Percentiles rank a stretch among this genome's conserved stretches.
These are phyloP conservation scores for Podila clonocystis DNA, from an alignment of 192 early-diverging fungal genomes.

Conservation along the genomic window DNA sequence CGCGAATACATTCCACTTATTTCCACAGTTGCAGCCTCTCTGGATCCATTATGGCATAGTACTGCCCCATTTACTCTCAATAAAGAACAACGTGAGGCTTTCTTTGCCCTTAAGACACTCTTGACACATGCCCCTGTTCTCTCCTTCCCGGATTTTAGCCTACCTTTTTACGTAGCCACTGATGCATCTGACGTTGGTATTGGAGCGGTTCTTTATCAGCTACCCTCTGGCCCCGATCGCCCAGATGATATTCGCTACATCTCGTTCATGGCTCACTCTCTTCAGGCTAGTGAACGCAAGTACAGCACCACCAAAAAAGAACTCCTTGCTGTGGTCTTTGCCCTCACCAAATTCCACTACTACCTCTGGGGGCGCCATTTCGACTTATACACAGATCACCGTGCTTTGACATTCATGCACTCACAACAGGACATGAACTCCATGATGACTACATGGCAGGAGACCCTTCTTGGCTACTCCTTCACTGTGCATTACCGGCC, in stretches of 20 bases:
- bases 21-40: slow-evolving; percentile 14
- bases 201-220: background rate
- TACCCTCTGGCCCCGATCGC: no score
- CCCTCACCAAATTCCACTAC: slow-evolving; percentile 19
- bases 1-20: slow-evolving; percentile 16
- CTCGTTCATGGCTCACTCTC: background rate
- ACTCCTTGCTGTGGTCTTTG: slow-evolving; percentile 15
- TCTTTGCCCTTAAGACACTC: background rate
- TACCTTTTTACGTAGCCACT: slow-evolving; percentile 15
- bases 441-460: background rate
- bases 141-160: slow-evolving; percentile 7
- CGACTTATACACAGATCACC: background rate
- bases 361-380: slow-evolving; percentile 16
- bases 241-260: background rate
- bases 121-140: slow-evolving; percentile 5
- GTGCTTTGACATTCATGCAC: background rate
- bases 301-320: slow-evolving; percentile 2
- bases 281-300: background rate
- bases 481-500: no score
- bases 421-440: background rate
- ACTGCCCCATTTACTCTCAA: slow-evolving; percentile 2
- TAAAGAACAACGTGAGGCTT: background rate
- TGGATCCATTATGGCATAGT: slow-evolving; percentile 31
- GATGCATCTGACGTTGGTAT: slow-evolving; percentile 17
- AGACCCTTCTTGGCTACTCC: background rate